These are phyloP conservation scores for Talaromyces rugulosus DNA, from an alignment of 2,329 filamentous ascomycete species.

Conservation along the genomic window DNA sequence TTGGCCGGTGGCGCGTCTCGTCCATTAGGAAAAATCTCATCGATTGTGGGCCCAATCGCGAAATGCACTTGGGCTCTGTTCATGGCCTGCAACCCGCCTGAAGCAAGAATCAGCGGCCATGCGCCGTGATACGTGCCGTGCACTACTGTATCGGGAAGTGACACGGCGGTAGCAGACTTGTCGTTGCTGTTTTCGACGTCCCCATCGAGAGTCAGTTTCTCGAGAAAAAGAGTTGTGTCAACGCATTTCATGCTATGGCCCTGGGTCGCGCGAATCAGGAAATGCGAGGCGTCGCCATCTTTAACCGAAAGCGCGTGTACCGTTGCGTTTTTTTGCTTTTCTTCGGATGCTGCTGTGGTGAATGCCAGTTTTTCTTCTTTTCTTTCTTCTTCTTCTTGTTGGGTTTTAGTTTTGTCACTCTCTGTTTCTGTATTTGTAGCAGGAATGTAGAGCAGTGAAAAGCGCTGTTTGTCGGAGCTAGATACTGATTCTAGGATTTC, in stretches of 20 bases:
- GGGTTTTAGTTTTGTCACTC: conserved; percentile 8
- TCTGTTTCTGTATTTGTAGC: conserved; percentile 17
- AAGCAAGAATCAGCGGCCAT: conserved; percentile 69
- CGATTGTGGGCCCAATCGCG: conserved; percentile 63
- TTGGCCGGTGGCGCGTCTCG: conserved; percentile 13
- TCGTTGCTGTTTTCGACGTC: conserved; percentile 4
- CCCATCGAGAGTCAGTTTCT: conserved; percentile 57
- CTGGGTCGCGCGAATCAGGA: conserved; percentile 91
- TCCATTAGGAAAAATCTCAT: conserved; percentile 27
- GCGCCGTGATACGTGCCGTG: conserved; percentile 86
- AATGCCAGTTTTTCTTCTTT: conserved; percentile 10
- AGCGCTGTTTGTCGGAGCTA: conserved; percentile 86
- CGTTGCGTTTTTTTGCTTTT: conserved; percentile 29
- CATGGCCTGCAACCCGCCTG: conserved; percentile 79
- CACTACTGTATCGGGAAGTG: conserved; percentile 63
- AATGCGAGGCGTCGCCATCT: conserved; percentile 57
- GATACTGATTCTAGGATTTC: conserved; percentile 69
- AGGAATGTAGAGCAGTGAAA: conserved; percentile 63
- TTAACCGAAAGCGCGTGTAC: conserved; percentile 32
- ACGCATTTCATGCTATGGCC: conserved; percentile 77
- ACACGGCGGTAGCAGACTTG: conserved; percentile 10
- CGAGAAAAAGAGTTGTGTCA: conserved; percentile 67
- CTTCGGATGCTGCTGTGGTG: conserved; percentile 25
- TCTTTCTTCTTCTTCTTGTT: conserved; percentile 12
- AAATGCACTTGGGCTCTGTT: conserved; percentile 85